These are phyloP conservation scores for Coemansia sp. DNA, from an alignment of 192 early-diverging fungal species.

Conservation along the genomic window DNA sequence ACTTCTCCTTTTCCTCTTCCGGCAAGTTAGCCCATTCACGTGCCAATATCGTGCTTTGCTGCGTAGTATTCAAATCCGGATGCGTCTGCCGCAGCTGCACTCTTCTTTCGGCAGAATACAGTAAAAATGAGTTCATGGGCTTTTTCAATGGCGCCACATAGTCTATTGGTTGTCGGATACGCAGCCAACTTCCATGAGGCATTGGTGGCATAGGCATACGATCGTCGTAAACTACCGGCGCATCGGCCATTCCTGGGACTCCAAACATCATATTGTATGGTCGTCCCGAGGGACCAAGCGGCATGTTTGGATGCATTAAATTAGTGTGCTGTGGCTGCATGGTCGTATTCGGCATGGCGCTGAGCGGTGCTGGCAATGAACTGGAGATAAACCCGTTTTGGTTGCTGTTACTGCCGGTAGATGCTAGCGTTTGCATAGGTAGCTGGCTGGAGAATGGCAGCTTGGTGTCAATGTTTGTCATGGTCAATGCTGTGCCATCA, in stretches of 20 bases:
- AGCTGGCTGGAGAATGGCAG: slow-evolving; percentile 8
- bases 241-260: slow-evolving; percentile 32
- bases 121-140: slow-evolving; percentile 68
- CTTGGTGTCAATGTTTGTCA: background rate
- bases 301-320: slow-evolving; percentile 13
- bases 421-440: background rate
- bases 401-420: background rate
- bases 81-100: slow-evolving; percentile 60
- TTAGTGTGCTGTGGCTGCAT: slow-evolving; percentile 1
- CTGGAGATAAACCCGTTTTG: slow-evolving; percentile 18
- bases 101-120: slow-evolving; percentile 65
- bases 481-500: background rate
- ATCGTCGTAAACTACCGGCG: slow-evolving; percentile 42
- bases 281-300: slow-evolving; percentile 21
- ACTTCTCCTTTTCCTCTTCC: slow-evolving; percentile 58
- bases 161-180: slow-evolving; percentile 51
- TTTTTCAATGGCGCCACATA: slow-evolving; percentile 58
- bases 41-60: slow-evolving; percentile 64
- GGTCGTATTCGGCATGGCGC: background rate
- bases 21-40: slow-evolving; percentile 64
- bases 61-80: slow-evolving; percentile 61
- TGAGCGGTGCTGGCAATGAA: slow-evolving; percentile 12
- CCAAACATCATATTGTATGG: slow-evolving; percentile 51
- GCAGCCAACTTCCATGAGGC: slow-evolving; percentile 38
- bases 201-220: slow-evolving; percentile 35